Evolutionary conservation across 2,329 filamentous ascomycete species (phyloP).

Genomic region (Sclerotinia glacialis): DNA sequence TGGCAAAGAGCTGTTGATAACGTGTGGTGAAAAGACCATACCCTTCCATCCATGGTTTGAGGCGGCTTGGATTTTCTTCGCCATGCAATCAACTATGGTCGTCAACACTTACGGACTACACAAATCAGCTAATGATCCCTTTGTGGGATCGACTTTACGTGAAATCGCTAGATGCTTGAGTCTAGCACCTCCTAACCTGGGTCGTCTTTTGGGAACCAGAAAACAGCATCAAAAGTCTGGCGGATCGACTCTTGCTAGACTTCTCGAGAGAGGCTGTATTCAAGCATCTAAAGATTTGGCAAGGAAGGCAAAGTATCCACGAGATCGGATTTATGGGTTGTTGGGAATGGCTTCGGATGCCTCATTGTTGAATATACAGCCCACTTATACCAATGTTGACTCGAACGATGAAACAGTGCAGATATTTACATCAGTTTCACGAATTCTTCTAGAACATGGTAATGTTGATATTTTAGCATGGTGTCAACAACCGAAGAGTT

Average conservation of each 20-base stretch:
- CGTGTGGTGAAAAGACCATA: constrained; percentile 13
- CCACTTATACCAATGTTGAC: constrained; percentile 13
- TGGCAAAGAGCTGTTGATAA: constrained; percentile 18
- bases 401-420: constrained; percentile 8
- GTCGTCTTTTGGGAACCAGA: constrained; percentile 16
- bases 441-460: constrained; percentile 6
- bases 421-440: constrained; percentile 17
- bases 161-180: background rate
- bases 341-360: constrained; percentile 19
- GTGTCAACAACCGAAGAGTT: constrained; percentile 15
- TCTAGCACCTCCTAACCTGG: background rate
- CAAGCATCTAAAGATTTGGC: background rate
- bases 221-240: constrained; percentile 14
- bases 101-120: background rate
- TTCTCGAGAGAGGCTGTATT: constrained; percentile 14
- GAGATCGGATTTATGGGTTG: constrained; percentile 24
- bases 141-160: background rate
- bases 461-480: constrained; percentile 21
- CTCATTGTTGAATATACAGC: constrained; percentile 3
- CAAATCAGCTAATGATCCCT: background rate
- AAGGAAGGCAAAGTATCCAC: constrained; percentile 21
- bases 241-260: background rate
- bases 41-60: constrained; percentile 13
- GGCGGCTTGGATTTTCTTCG: constrained; percentile 15
- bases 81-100: constrained; percentile 6